Conservation (phyloP, 805 yeast genomes). For the Priceomyces castillae region DNA sequence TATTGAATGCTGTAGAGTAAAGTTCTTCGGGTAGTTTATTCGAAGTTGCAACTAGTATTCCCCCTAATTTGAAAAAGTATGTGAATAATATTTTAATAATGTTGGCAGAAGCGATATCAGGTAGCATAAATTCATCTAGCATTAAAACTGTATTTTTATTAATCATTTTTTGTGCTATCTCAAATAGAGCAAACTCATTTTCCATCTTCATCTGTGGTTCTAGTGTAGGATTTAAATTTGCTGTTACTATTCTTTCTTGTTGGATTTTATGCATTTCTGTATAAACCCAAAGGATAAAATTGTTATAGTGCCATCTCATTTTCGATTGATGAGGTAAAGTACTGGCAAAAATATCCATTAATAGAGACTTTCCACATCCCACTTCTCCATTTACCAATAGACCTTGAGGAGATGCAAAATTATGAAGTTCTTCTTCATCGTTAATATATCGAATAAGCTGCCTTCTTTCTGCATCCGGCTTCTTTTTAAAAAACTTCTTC, state of each 20-base stretch:
- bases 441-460: constrained; percentile 50
- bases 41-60: constrained; percentile 71
- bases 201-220: constrained; percentile 38
- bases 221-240: constrained; percentile 18
- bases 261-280: constrained; percentile 58
- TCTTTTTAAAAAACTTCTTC: constrained; percentile 26
- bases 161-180: constrained; percentile 65
- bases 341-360: constrained; percentile 68
- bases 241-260: constrained; percentile 38
- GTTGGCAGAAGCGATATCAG: constrained; percentile 73
- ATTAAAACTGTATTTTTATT: constrained; percentile 54
- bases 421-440: constrained; percentile 58
- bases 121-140: constrained; percentile 74
- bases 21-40: constrained; percentile 71
- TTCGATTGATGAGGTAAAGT: constrained; percentile 62
- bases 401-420: constrained; percentile 63
- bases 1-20: constrained; percentile 63
- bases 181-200: constrained; percentile 63
- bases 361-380: constrained; percentile 74
- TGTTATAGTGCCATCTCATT: constrained; percentile 68
- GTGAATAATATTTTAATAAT: constrained; percentile 63
- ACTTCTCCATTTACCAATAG: constrained; percentile 62
- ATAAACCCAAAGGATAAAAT: constrained; percentile 67
- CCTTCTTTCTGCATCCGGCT: constrained; percentile 27
- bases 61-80: constrained; percentile 69